Percentiles rank a stretch among this genome's conserved stretches.
phyloP scores from a whole-genome alignment of 1,139 yeast genomes.

The Pneumocystis oryctolagi region DNA sequence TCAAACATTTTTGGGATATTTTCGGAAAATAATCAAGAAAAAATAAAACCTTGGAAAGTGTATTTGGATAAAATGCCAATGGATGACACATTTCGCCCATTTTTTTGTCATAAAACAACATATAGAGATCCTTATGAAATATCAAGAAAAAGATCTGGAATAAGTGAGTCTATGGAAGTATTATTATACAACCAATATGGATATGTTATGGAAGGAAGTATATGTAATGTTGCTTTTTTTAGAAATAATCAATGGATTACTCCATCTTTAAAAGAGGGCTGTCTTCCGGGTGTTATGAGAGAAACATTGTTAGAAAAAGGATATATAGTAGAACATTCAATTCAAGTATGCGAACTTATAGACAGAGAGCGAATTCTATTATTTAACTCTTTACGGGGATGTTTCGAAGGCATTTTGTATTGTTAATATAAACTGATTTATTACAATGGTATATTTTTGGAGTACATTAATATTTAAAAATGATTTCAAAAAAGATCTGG shows the following conservation, averaged over 20 bases:
- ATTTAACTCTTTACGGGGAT: constrained; percentile 1
- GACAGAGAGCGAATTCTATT: neutral
- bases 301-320: neutral
- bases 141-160: neutral
- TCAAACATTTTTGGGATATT: neutral
- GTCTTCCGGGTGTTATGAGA: constrained; percentile 1
- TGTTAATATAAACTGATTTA: neutral
- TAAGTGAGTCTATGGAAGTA: neutral
- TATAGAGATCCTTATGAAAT: neutral
- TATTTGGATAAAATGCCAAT: neutral
- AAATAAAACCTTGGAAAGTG: neutral
- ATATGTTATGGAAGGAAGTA: constrained; percentile 1
- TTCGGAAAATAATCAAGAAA: neutral
- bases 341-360: neutral
- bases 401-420: neutral
- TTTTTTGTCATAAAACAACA: neutral
- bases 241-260: neutral
- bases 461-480: neutral
- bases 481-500: constrained; percentile 35
- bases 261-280: neutral
- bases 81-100: neutral
- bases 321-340: neutral
- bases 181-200: neutral
- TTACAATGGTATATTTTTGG: neutral
- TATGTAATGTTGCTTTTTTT: constrained; percentile 1